Evolutionary conservation across 192 early-diverging fungal species (phyloP).

Genomic region (Chytriomyces hyalinus): DNA sequence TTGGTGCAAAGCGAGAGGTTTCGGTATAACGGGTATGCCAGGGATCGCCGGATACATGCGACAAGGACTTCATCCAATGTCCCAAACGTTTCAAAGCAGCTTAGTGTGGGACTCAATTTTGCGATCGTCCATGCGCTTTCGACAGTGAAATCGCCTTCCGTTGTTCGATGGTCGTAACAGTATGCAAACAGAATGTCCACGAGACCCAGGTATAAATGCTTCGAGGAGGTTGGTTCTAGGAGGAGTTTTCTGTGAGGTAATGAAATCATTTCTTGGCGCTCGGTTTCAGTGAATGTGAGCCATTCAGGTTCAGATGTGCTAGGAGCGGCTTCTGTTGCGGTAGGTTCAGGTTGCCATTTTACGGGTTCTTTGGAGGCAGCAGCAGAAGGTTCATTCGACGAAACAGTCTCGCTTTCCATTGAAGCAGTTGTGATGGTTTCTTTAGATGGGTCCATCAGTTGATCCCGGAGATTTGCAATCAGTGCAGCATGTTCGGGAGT

Average conservation of each 20-base stretch:
- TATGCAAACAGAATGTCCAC: conserved; percentile 94
- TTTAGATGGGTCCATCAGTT: neutral
- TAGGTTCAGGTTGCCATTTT: conserved; percentile 15
- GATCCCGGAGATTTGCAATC: neutral
- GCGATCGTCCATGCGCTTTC: conserved; percentile 92
- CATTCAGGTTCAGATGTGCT: conserved; percentile 5
- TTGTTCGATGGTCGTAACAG: conserved; percentile 84
- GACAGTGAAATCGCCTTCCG: conserved; percentile 81
- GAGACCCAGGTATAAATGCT: conserved; percentile 76
- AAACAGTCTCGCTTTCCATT: conserved; percentile 2
- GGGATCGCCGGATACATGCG: conserved; percentile 74
- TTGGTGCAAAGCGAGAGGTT: conserved; percentile 76
- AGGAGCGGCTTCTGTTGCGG: conserved; percentile 3
- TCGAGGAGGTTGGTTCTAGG: conserved; percentile 11
- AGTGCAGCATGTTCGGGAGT: conserved; percentile 20
- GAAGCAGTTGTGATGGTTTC: neutral
- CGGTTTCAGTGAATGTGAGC: conserved; percentile 70
- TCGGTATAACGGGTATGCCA: conserved; percentile 89
- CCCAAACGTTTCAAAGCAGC: conserved; percentile 78
- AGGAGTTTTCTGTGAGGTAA: conserved; percentile 57
- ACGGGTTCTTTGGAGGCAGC: neutral
- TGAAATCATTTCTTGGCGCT: conserved; percentile 72
- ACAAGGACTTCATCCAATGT: conserved; percentile 65
- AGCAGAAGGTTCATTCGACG: neutral
- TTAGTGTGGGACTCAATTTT: conserved; percentile 77